Percentiles rank a stretch among this genome's conserved stretches.
phyloP scores from a whole-genome alignment of 2,329 filamentous ascomycete species.

The Huntiella bhutanensis region DNA sequence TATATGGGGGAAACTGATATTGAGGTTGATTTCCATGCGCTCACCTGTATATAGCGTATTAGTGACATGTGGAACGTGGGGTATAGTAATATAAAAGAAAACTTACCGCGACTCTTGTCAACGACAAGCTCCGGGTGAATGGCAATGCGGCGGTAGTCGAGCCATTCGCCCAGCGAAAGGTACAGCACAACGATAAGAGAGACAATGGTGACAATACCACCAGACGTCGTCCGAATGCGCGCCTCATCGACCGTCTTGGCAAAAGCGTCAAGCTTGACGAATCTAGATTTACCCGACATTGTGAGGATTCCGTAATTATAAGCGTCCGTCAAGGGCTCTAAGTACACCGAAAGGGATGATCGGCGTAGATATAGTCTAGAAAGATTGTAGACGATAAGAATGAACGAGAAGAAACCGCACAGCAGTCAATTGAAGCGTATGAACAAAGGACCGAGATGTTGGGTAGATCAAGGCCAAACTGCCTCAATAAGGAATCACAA shows the following conservation, averaged over 20 bases:
- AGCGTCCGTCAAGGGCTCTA: not conserved
- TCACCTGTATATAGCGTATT: slow-evolving; percentile 40
- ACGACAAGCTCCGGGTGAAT: slow-evolving; percentile 88
- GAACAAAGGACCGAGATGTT: not conserved
- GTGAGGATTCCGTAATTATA: slow-evolving; percentile 9
- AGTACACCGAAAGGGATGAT: not conserved
- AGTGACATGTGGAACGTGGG: not conserved
- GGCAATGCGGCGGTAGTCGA: slow-evolving; percentile 68
- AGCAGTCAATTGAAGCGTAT: not conserved
- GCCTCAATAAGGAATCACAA: not conserved
- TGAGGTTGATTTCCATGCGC: slow-evolving; percentile 98
- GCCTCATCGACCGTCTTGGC: slow-evolving; percentile 99
- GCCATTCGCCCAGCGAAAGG: slow-evolving; percentile 88
- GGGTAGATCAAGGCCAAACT: not conserved
- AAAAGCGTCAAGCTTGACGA: slow-evolving; percentile 93
- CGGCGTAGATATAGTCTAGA: not conserved
- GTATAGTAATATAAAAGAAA: not conserved
- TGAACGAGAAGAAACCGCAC: too few species aligned
- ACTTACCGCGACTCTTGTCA: slow-evolving; percentile 78
- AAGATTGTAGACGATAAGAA: too few species aligned
- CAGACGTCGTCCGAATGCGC: slow-evolving; percentile 82
- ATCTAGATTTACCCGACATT: slow-evolving; percentile 85
- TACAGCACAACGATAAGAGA: slow-evolving; percentile 78
- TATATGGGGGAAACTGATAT: slow-evolving; percentile 83
- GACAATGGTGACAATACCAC: slow-evolving; percentile 82